Percentiles rank a stretch among this genome's conserved stretches.
Conservation (phyloP, 805 yeast genomes). For the Phaffomyces antillensis region DNA sequence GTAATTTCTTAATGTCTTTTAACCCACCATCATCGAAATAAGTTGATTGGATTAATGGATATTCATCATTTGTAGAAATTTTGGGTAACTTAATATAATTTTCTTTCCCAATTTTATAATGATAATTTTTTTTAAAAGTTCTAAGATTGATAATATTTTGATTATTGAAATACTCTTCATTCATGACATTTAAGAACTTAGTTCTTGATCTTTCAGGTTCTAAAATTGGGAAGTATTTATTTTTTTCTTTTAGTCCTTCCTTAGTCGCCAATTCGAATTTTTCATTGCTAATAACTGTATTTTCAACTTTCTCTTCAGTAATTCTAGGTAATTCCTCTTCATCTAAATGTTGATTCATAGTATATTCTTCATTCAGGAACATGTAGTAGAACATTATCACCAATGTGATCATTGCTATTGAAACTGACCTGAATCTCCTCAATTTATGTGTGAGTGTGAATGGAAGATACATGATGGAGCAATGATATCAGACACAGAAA, state of each 20-base stretch:
- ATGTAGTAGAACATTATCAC: slow-evolving; percentile 20
- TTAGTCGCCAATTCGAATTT: slow-evolving; percentile 1
- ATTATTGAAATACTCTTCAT: slow-evolving; percentile 16
- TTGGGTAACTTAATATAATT: slow-evolving; percentile 19
- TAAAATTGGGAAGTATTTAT: slow-evolving; percentile 32
- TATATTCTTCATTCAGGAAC: slow-evolving; percentile 20
- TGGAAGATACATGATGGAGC: neutral
- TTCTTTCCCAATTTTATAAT: slow-evolving; percentile 19
- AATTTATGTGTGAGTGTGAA: slow-evolving; percentile 8
- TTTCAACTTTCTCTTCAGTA: neutral
- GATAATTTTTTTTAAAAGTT: slow-evolving; percentile 13
- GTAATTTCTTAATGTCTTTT: slow-evolving; percentile 21
- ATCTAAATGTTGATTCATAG: slow-evolving; percentile 17
- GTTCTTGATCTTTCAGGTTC: slow-evolving; percentile 11
- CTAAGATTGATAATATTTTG: slow-evolving; percentile 17
- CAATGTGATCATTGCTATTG: slow-evolving; percentile 12
- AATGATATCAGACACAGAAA: no score
- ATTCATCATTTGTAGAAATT: slow-evolving; percentile 8
- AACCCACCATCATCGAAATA: slow-evolving; percentile 25
- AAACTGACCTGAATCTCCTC: slow-evolving; percentile 13
- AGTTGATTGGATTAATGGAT: slow-evolving; percentile 25
- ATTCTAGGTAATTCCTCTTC: slow-evolving; percentile 21
- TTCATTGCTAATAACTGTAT: neutral
- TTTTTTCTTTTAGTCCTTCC: slow-evolving; percentile 25
- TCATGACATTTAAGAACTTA: slow-evolving; percentile 5